phyloP scores from a whole-genome alignment of 2,329 filamentous ascomycete species.

The Dactylonectria estremocensis region DNA sequence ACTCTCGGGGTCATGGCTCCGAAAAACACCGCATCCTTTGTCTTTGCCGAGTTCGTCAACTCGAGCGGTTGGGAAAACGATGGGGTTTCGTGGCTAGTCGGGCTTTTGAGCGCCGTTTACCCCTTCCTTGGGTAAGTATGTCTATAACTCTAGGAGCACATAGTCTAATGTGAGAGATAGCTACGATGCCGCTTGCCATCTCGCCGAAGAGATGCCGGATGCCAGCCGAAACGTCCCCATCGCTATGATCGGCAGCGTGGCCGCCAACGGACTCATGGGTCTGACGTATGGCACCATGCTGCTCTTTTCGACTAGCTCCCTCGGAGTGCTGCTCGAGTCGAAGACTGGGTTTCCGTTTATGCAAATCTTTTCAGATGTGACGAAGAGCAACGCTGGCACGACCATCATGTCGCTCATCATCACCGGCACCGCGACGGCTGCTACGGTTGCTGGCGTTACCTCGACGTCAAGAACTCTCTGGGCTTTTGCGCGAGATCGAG shows the following conservation, averaged over 20 bases:
- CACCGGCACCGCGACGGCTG: conserved; percentile 47
- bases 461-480: conserved; percentile 57
- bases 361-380: conserved; percentile 55
- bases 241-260: conserved; percentile 53
- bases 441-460: conserved; percentile 51
- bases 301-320: conserved; percentile 58
- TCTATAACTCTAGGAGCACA: no score
- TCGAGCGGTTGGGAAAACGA: conserved; percentile 51
- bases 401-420: conserved; percentile 51
- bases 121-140: conserved; percentile 55
- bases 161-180: conserved; percentile 23
- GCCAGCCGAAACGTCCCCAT: conserved; percentile 52
- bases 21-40: conserved; percentile 49
- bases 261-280: conserved; percentile 62
- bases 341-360: conserved; percentile 61
- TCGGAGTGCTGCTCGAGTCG: conserved; percentile 56
- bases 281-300: conserved; percentile 59
- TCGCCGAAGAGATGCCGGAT: conserved; percentile 54
- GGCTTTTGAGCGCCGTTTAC: conserved; percentile 52
- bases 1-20: conserved; percentile 50
- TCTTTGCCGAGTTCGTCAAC: conserved; percentile 52
- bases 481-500: conserved; percentile 58
- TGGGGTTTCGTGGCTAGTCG: conserved; percentile 53
- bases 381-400: conserved; percentile 43
- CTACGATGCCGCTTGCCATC: conserved; percentile 54